Conservation (phyloP, 768 basidiomycete genomes). For the Lactifluus pinguis region DNA sequence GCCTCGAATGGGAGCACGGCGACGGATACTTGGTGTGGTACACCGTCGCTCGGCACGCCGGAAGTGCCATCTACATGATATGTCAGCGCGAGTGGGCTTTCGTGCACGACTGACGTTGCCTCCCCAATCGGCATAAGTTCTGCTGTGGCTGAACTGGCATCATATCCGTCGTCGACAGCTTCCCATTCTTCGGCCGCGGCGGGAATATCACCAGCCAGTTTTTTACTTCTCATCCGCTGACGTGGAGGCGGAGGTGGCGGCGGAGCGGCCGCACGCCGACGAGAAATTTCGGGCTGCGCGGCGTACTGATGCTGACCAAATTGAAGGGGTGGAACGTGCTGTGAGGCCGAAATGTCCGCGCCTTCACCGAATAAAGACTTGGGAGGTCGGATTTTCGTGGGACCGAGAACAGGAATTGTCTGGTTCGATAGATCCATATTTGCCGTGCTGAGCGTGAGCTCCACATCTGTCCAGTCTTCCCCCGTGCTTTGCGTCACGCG, state of each 20-base stretch:
- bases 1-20: slow-evolving; percentile 41
- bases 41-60: slow-evolving; percentile 46
- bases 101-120: slow-evolving; percentile 37
- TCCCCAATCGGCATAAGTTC: slow-evolving; percentile 22
- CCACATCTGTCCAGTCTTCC: slow-evolving; percentile 48
- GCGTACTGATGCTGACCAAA: background rate
- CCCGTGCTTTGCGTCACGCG: slow-evolving; percentile 46
- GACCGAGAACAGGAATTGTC: slow-evolving; percentile 24
- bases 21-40: slow-evolving; percentile 45
- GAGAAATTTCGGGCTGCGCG: too few species aligned
- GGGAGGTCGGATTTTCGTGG: slow-evolving; percentile 10
- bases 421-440: slow-evolving; percentile 30
- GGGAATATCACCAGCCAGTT: too few species aligned
- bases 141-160: slow-evolving; percentile 1
- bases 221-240: too few species aligned
- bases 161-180: background rate
- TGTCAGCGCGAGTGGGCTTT: slow-evolving; percentile 44
- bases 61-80: slow-evolving; percentile 43
- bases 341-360: background rate
- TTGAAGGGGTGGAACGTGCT: too few species aligned
- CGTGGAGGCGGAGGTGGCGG: too few species aligned
- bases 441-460: slow-evolving; percentile 46
- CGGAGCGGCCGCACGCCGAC: too few species aligned
- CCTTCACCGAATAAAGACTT: background rate
- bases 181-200: background rate